Percentiles rank a stretch among this genome's conserved stretches.
Evolutionary conservation across 257 asterid species (phyloP).

Genomic region (Jacaranda mimosifolia): DNA sequence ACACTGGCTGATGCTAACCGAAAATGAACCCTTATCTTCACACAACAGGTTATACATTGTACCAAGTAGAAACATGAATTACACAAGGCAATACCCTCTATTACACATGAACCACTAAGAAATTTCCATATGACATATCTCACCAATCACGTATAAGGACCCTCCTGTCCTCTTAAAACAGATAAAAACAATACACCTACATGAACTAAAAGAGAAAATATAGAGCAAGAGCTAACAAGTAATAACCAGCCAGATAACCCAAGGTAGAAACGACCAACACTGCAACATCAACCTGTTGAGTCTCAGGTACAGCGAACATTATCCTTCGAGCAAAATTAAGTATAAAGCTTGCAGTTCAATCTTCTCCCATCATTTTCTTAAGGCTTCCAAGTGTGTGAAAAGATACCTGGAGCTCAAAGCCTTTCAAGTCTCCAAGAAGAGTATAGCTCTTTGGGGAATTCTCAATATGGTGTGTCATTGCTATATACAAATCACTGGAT

Average conservation of each 20-base stretch:
- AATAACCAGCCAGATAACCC: slow-evolving; percentile 43
- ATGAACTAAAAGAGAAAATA: slow-evolving; percentile 34
- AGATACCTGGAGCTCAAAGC: slow-evolving; percentile 39
- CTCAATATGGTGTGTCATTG: slow-evolving; percentile 50
- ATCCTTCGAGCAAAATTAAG: slow-evolving; percentile 32
- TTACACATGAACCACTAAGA: slow-evolving; percentile 54
- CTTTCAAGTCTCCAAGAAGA: slow-evolving; percentile 35
- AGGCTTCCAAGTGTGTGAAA: slow-evolving; percentile 33
- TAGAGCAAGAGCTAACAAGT: slow-evolving; percentile 27
- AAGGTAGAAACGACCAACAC: slow-evolving; percentile 37
- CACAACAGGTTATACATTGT: slow-evolving; percentile 41
- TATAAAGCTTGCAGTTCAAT: slow-evolving; percentile 22
- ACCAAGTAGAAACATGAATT: slow-evolving; percentile 43
- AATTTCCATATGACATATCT: slow-evolving; percentile 39
- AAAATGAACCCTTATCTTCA: slow-evolving; percentile 39
- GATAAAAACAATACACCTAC: slow-evolving; percentile 54
- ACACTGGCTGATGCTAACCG: neutral
- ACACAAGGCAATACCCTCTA: slow-evolving; percentile 55
- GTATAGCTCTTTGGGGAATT: slow-evolving; percentile 34
- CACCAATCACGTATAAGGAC: slow-evolving; percentile 48
- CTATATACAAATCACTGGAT: slow-evolving; percentile 75
- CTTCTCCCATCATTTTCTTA: slow-evolving; percentile 33
- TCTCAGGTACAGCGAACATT: slow-evolving; percentile 48
- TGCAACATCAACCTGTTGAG: slow-evolving; percentile 43
- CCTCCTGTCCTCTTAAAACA: slow-evolving; percentile 37